These are phyloP conservation scores for Penicillium janthinellum DNA, from an alignment of 2,329 filamentous ascomycete species.

Conservation along the genomic window DNA sequence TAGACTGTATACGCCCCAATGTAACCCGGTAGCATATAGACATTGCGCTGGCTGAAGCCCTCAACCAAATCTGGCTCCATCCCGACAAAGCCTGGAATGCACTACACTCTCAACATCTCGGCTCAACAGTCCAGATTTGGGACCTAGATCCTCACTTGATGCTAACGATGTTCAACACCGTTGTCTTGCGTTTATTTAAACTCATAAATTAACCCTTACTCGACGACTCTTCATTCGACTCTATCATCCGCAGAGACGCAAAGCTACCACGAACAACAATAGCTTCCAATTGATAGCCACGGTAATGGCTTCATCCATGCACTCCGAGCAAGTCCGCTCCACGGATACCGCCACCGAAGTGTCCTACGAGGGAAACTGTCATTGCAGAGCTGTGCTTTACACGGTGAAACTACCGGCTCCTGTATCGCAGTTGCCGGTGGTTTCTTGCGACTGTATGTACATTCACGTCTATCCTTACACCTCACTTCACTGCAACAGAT, in stretches of 20 bases:
- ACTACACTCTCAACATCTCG: background rate
- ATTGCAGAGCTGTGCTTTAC: slow-evolving; percentile 1
- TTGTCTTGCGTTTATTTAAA: background rate
- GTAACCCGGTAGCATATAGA: too few species aligned
- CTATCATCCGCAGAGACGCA: background rate
- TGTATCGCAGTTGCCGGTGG: background rate
- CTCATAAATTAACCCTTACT: background rate
- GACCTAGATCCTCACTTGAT: background rate
- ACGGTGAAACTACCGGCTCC: background rate
- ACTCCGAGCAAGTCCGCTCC: background rate
- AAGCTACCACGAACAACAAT: background rate
- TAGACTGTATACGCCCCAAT: too few species aligned
- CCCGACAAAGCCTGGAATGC: background rate
- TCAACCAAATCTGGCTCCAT: background rate
- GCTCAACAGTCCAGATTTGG: background rate
- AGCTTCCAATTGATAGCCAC: background rate
- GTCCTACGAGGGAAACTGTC: background rate
- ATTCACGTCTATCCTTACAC: background rate
- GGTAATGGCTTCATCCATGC: background rate
- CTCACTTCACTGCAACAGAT: too few species aligned
- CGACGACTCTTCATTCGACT: background rate
- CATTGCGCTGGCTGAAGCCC: too few species aligned
- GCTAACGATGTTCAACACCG: background rate
- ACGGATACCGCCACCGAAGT: background rate
- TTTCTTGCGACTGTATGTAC: background rate